Evolutionary conservation across 164 flowering plant species (phyloP).

Genomic region (Piper betle): DNA sequence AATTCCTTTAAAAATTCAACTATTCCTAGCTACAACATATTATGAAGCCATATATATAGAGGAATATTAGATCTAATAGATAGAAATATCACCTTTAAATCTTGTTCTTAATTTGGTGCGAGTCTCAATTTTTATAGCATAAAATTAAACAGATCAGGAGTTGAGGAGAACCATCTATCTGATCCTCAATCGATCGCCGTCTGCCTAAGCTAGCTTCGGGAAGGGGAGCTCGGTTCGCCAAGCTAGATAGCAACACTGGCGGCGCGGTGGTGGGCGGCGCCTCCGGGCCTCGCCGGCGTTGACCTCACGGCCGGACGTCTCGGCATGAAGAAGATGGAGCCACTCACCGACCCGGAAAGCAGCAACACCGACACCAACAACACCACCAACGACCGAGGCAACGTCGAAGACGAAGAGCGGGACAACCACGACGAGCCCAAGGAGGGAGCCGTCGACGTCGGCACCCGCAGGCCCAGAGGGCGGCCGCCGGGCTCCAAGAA

Average conservation of each 20-base stretch:
- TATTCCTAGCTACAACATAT: too few relatives aligned
- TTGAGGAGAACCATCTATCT: too few relatives aligned
- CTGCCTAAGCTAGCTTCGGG: too few relatives aligned
- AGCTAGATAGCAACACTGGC: slow-evolving; percentile 24
- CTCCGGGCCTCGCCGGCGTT: slow-evolving; percentile 31
- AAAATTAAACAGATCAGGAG: too few relatives aligned
- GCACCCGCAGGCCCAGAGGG: slow-evolving; percentile 53
- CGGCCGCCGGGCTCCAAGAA: slow-evolving; percentile 77
- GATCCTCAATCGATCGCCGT: not conserved
- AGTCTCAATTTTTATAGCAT: too few relatives aligned
- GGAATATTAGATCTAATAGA: too few relatives aligned
- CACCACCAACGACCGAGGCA: not conserved
- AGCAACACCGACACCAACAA: not conserved
- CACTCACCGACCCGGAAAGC: slow-evolving; percentile 2
- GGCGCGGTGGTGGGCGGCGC: slow-evolving; percentile 63
- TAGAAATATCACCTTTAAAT: too few relatives aligned
- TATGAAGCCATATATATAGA: too few relatives aligned
- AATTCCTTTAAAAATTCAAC: too few relatives aligned
- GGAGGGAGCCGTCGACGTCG: slow-evolving; percentile 61
- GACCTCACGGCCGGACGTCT: slow-evolving; percentile 17
- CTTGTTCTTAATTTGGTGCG: too few relatives aligned
- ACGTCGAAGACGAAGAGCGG: slow-evolving; percentile 27
- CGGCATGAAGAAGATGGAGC: slow-evolving; percentile 19
- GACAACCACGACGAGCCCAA: slow-evolving; percentile 41
- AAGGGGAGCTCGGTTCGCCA: not conserved